Evolutionary conservation across 169 alveolate species (phyloP).

Genomic region (Cryptosporidium baileyi): DNA sequence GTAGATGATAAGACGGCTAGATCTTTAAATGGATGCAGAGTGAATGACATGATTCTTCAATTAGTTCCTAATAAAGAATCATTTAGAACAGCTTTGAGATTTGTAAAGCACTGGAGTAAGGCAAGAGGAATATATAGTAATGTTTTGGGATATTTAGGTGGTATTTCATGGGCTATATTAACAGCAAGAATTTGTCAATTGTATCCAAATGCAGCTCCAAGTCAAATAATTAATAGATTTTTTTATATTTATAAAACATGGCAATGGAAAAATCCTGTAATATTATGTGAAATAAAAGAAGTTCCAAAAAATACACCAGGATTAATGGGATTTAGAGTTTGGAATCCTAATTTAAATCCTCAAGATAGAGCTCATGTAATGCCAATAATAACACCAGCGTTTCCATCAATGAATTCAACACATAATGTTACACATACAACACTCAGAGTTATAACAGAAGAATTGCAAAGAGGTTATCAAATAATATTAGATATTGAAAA

Average conservation of each 20-base stretch:
- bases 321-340: slow-evolving; percentile 86
- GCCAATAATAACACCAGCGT: slow-evolving; percentile 98
- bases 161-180: slow-evolving; percentile 98
- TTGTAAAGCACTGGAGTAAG: slow-evolving; percentile 97
- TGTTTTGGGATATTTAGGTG: slow-evolving; percentile 93
- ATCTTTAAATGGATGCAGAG: slow-evolving; percentile 92
- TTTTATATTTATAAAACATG: slow-evolving; percentile 89
- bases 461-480: slow-evolving; percentile 83
- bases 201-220: slow-evolving; percentile 92
- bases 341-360: slow-evolving; percentile 89
- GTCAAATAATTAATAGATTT: slow-evolving; percentile 90
- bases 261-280: slow-evolving; percentile 90
- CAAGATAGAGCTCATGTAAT: slow-evolving; percentile 91
- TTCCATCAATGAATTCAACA: slow-evolving; percentile 97
- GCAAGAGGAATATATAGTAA: slow-evolving; percentile 96
- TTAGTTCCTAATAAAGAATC: slow-evolving; percentile 92
- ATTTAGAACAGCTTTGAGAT: slow-evolving; percentile 92
- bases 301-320: slow-evolving; percentile 83
- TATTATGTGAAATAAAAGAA: slow-evolving; percentile 86
- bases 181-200: slow-evolving; percentile 96
- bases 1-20: slow-evolving; percentile 89
- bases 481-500: slow-evolving; percentile 72
- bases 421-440: slow-evolving; percentile 93
- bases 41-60: slow-evolving; percentile 91
- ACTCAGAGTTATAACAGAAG: slow-evolving; percentile 90